A percentile compares a stretch with the other conserved stretches of the same genome.
Conservation (phyloP, 1,139 yeast genomes). For the Oligophagozyma castellii region DNA sequence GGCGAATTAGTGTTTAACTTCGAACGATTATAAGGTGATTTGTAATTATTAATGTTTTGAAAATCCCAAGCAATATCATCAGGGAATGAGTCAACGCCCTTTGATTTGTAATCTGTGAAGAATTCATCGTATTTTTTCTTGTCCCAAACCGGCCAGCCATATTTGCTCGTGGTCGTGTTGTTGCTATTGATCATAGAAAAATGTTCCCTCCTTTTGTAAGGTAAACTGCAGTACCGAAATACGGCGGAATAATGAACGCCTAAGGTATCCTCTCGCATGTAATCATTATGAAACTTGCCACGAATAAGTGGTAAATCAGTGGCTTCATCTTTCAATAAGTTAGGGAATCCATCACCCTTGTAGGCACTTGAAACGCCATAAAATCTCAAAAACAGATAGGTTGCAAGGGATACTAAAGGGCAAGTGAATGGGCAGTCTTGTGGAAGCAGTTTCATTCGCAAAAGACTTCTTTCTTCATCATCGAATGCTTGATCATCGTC, state of each 20-base stretch:
- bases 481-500: no score
- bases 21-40: conserved; percentile 9
- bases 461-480: no score
- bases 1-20: conserved; percentile 1
- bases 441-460: conserved; percentile 11
- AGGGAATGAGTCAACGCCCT: conserved; percentile 8
- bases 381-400: conserved; percentile 20
- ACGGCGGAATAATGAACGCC: conserved; percentile 17
- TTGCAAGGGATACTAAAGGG: conserved; percentile 20
- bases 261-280: conserved; percentile 20
- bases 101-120: conserved; percentile 1
- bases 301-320: conserved; percentile 14
- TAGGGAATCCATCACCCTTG: conserved; percentile 22
- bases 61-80: conserved; percentile 14
- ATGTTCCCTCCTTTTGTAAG: conserved; percentile 19
- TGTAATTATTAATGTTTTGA: conserved; percentile 10
- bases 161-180: conserved; percentile 4
- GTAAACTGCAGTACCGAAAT: conserved; percentile 20
- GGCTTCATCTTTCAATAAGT: conserved; percentile 8
- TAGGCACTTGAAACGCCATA: conserved; percentile 16
- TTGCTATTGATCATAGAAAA: conserved; percentile 4
- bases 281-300: conserved; percentile 16
- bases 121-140: conserved; percentile 6
- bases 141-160: conserved; percentile 9
- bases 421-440: conserved; percentile 19